Base-by-base conservation (phyloP, 306 rosid genomes). In the Prunus davidiana region DNA sequence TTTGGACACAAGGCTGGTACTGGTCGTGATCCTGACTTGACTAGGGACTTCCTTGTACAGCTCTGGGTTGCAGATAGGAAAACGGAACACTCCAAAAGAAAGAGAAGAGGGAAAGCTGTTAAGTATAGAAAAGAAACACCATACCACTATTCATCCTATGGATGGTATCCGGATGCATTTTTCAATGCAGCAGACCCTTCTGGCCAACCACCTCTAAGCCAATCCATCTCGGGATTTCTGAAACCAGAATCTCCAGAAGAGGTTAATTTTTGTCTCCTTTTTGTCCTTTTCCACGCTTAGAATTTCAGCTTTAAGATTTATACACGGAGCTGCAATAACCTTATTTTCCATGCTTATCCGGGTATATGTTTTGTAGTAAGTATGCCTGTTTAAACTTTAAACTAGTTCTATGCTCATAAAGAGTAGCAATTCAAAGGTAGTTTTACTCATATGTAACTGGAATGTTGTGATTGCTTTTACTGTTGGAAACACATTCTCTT, bases 161-260 rank as follows among this genome's bases (percentile, higher is more conserved):
- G 84, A 64, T 74, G 73, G 80, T 81, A 73, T 80, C 82, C 82
- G 0, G 84, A 64, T 67, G 67, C 91, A 22, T 50, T 85, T 28
- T 55, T 71, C 76, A 46, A 54, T n/a, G 84, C 85, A 78, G 76
- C 80, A 58, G 72, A 49, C 73, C 52, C 50, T 28, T 51, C 9
- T 24, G 52, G 30, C 61, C 96, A 90, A 69, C 97, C 95, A 2
- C 97, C 95, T 75, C 85, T 82, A 18, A 91, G 96, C 72, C 97
- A 91, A 80, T 86, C 96, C 7, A 60, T 83, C 27, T 62, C 94
- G 0, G 90, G 80, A 4, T 79, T 73, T 76, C 76, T 88, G 46
- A 62, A 83, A 49, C 91, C 95, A 12, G 85, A 84, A 15, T 77
- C 91, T 78, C 92, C 94, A 0, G 83, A 82, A 78, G 98, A 91